Conservation (phyloP, 495 filamentous ascomycete genomes). For the Penicillium angulare region DNA sequence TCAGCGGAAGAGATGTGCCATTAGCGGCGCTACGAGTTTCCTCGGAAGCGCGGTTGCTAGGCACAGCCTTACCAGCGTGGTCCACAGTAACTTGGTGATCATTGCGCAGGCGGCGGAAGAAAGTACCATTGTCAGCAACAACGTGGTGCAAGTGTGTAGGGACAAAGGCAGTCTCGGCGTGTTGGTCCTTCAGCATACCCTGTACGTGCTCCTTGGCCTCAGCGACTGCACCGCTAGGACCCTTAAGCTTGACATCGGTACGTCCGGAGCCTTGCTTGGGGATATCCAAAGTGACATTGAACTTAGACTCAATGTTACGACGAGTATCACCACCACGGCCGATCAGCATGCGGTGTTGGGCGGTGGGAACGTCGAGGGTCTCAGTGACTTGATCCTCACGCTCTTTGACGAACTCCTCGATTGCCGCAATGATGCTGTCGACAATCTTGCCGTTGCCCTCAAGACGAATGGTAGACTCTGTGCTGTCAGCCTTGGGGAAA, state of each 20-base stretch:
- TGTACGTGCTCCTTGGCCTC: conserved; percentile 82
- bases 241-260: conserved; percentile 76
- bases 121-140: conserved; percentile 83
- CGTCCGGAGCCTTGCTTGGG: conserved; percentile 72
- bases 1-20: conserved; percentile 69
- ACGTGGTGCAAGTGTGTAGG: conserved; percentile 77
- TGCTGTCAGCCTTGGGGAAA: conserved; percentile 78
- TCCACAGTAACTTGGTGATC: conserved; percentile 86
- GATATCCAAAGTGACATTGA: conserved; percentile 86
- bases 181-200: conserved; percentile 75
- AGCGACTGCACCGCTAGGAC: conserved; percentile 72
- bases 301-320: conserved; percentile 81
- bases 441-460: conserved; percentile 81
- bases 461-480: conserved; percentile 78
- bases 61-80: conserved; percentile 75
- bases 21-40: conserved; percentile 43
- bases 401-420: conserved; percentile 74
- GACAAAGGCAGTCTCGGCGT: conserved; percentile 80
- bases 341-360: conserved; percentile 89
- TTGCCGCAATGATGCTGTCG: conserved; percentile 80
- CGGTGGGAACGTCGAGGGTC: conserved; percentile 73
- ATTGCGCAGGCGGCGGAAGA: conserved; percentile 83
- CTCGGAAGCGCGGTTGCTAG: conserved; percentile 56
- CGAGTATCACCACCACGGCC: conserved; percentile 86
- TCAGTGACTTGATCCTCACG: conserved; percentile 75